A percentile compares a stretch with the other conserved stretches of the same genome.
Evolutionary conservation across 148 eudicot species (phyloP).

Genomic region (Vaccinium macrocarpon): DNA sequence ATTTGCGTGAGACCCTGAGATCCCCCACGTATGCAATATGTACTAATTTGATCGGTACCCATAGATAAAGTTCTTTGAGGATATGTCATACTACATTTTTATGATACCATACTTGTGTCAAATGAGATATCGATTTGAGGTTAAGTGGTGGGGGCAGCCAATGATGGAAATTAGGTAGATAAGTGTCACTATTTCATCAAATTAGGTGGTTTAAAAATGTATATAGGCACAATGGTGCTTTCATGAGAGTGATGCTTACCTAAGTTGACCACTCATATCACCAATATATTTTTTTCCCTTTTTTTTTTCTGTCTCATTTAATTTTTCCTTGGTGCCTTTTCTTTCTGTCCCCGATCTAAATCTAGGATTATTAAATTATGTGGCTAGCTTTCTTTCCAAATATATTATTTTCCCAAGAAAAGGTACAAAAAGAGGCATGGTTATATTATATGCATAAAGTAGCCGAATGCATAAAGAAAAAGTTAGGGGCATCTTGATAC

Average conservation of each 20-base stretch:
- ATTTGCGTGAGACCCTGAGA: no score
- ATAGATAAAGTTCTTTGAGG: not conserved
- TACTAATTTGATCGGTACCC: no score
- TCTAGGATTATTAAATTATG: no score
- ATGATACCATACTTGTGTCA: not conserved
- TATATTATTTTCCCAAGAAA: no score
- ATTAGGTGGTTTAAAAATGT: not conserved
- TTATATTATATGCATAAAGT: not conserved
- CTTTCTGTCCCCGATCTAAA: not conserved
- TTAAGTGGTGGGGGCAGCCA: conserved; percentile 14
- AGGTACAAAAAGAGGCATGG: not conserved
- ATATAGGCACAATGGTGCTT: not conserved
- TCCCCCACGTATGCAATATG: no score
- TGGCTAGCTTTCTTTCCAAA: not conserved
- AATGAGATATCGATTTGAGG: not conserved
- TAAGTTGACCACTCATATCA: not conserved
- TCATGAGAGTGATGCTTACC: conserved; percentile 18
- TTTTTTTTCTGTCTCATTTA: not conserved
- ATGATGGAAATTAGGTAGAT: conserved; percentile 20
- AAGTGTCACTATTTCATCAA: conserved; percentile 8
- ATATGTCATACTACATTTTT: not conserved
- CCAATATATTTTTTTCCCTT: not conserved
- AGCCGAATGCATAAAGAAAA: not conserved
- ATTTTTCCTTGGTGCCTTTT: conserved; percentile 2
- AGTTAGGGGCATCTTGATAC: not conserved